Conservation (phyloP, 2,329 filamentous ascomycete species). For the Fusarium globosum region DNA sequence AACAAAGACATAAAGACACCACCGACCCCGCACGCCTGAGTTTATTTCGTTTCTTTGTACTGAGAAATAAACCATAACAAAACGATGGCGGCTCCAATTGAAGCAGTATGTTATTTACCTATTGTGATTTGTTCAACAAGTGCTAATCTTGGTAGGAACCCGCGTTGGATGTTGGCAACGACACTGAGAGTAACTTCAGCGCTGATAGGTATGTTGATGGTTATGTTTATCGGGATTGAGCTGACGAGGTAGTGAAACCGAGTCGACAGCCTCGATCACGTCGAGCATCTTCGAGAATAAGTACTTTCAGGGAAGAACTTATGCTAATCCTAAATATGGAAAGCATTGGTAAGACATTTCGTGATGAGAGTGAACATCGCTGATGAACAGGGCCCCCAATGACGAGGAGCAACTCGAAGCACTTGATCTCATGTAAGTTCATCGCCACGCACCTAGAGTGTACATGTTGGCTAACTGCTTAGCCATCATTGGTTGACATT, state of each 20-base stretch:
- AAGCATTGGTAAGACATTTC: slow-evolving; percentile 25
- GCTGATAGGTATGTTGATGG: slow-evolving; percentile 9
- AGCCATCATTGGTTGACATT: slow-evolving; percentile 41
- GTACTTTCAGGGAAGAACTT: slow-evolving; percentile 36
- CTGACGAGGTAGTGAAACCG: slow-evolving; percentile 23
- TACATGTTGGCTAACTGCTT: accelerated
- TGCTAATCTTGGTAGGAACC: slow-evolving; percentile 17
- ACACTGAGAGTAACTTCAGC: slow-evolving; percentile 19
- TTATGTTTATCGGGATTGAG: accelerated
- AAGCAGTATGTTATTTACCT: slow-evolving; percentile 12
- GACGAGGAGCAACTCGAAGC: slow-evolving; percentile 41
- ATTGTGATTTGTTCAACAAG: accelerated
- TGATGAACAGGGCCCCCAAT: slow-evolving; percentile 34
- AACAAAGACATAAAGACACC: background rate
- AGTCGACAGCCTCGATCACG: slow-evolving; percentile 36
- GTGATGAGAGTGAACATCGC: accelerated
- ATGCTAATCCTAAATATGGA: slow-evolving; percentile 43
- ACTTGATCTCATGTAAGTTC: slow-evolving; percentile 37
- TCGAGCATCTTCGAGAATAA: slow-evolving; percentile 40
- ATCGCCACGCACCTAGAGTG: accelerated
- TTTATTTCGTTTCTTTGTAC: too few relatives aligned
- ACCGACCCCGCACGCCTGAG: background rate
- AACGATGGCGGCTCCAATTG: slow-evolving; percentile 19
- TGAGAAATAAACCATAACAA: background rate
- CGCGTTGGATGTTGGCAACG: slow-evolving; percentile 2